Evolutionary conservation across 371 early-diverging fungal species (phyloP), one percentile per base, ranked within the genome.

Genomic region (Apophysomyces elegans): DNA sequence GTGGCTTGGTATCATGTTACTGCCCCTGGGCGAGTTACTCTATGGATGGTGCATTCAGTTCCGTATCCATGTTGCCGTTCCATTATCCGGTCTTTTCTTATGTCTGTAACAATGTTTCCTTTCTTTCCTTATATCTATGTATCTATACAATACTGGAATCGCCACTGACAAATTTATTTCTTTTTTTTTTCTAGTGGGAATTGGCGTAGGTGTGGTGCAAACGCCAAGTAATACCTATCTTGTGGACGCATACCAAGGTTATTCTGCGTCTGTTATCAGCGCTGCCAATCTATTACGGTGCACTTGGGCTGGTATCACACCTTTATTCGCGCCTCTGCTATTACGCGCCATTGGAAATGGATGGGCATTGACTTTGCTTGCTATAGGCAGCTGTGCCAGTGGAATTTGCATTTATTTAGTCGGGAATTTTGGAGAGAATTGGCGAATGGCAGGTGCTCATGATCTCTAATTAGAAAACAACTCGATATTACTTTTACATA

Each of bases 151-250:
- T 16, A 13, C 2, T 26, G 32, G 32, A 26, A 26, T 26, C 2
- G 32, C 32, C 32, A 37, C 47, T 12, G 5, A 32, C 32, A 21
- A 54, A 18, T 35, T 13, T 61, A 7, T 50, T 50, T 9, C 13
- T 14, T 41, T 59, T 60, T 46, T 46, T 21, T 58, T 37, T 43
- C 5, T 61, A 83, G 83, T 80, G 60, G 80, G 80, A 8, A 26
- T 84, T 14, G 84, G 84, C 2, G 76, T 81, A 26, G 80, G 77
- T 18, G 21, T 81, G 7, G 71, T 81, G 4, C 79, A 79, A 38
- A 81, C 84, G 7, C 77, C 81, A 26, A 71, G 75, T 13, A 81
- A 81, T 41, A 78, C 79, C 1, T 84, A 84, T 26, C 73, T 84
- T 21, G 77, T 79, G 0, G 84, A 84, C 47, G 65, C 73, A 1